Percentiles rank a stretch among this genome's conserved stretches.
These are phyloP conservation scores for Penicillium maclennaniae DNA, from an alignment of 495 filamentous ascomycete genomes.

Conservation along the genomic window DNA sequence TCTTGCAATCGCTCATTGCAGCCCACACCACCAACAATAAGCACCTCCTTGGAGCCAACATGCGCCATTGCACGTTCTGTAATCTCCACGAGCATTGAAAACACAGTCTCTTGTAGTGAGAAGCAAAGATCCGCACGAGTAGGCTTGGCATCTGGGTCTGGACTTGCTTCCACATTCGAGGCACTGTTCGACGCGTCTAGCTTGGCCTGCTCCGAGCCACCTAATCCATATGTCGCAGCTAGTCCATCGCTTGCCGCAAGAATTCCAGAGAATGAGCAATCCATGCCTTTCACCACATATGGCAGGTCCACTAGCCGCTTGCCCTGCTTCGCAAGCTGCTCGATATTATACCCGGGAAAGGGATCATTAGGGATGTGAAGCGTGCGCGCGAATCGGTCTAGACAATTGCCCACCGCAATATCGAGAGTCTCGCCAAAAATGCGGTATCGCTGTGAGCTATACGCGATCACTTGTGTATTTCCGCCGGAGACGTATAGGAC, in stretches of 20 bases:
- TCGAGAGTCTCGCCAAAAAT: slow-evolving; percentile 98
- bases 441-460: slow-evolving; percentile 86
- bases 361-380: slow-evolving; percentile 91
- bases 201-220: slow-evolving; percentile 34
- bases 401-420: slow-evolving; percentile 95
- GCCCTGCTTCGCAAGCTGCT: slow-evolving; percentile 85
- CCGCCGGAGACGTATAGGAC: slow-evolving; percentile 95
- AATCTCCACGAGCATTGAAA: slow-evolving; percentile 96
- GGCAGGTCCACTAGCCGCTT: slow-evolving; percentile 78
- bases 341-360: slow-evolving; percentile 95
- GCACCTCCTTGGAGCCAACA: slow-evolving; percentile 82
- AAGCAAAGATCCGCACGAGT: slow-evolving; percentile 91
- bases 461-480: slow-evolving; percentile 98
- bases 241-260: slow-evolving; percentile 75
- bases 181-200: slow-evolving; percentile 24
- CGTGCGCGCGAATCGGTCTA: slow-evolving; percentile 91
- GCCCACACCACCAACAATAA: slow-evolving; percentile 98
- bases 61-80: slow-evolving; percentile 98
- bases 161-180: slow-evolving; percentile 18
- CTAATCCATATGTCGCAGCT: slow-evolving; percentile 57
- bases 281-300: slow-evolving; percentile 98
- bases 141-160: slow-evolving; percentile 38
- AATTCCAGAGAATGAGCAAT: slow-evolving; percentile 91
- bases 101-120: slow-evolving; percentile 91
- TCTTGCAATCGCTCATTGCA: slow-evolving; percentile 93